Evolutionary conservation across 371 early-diverging fungal genomes (phyloP).

Genomic region (Parasitella parasitica): DNA sequence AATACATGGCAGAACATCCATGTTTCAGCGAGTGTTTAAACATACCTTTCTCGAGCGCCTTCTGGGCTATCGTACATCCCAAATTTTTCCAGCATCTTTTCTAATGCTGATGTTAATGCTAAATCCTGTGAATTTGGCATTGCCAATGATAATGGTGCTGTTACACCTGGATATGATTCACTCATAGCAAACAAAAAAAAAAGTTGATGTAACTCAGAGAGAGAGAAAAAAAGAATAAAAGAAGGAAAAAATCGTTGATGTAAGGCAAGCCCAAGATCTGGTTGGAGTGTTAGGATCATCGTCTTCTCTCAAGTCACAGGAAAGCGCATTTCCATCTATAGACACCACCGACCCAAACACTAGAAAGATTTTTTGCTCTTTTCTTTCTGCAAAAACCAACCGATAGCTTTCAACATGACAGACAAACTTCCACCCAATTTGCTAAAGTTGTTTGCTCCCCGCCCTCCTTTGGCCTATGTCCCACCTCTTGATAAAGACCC

Average conservation of each 20-base stretch:
- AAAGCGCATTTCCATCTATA: background rate
- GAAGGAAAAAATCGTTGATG: background rate
- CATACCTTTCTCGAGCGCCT: background rate
- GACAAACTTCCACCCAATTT: conserved; percentile 84
- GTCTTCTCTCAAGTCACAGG: background rate
- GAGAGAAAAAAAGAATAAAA: background rate
- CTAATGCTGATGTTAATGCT: conserved; percentile 21
- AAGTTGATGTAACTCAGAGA: background rate
- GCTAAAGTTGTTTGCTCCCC: conserved; percentile 87
- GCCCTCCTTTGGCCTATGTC: conserved; percentile 77
- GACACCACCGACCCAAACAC: no score
- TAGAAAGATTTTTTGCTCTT: background rate
- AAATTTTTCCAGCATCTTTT: conserved; percentile 3
- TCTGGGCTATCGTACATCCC: conserved; percentile 22
- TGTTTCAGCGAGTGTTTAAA: background rate
- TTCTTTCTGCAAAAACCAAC: background rate
- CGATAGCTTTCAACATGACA: conserved; percentile 54
- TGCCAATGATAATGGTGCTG: conserved; percentile 16
- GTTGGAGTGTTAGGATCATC: background rate
- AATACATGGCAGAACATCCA: background rate
- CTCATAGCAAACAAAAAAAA: background rate
- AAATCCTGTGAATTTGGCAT: conserved; percentile 30
- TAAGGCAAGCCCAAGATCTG: background rate
- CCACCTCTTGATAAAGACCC: conserved; percentile 79
- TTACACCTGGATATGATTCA: conserved; percentile 16